A percentile compares a stretch with the other conserved stretches of the same genome.
Evolutionary conservation across 2,329 filamentous ascomycete species (phyloP).

Genomic region (Nothophaeocryptopus gaeumannii): DNA sequence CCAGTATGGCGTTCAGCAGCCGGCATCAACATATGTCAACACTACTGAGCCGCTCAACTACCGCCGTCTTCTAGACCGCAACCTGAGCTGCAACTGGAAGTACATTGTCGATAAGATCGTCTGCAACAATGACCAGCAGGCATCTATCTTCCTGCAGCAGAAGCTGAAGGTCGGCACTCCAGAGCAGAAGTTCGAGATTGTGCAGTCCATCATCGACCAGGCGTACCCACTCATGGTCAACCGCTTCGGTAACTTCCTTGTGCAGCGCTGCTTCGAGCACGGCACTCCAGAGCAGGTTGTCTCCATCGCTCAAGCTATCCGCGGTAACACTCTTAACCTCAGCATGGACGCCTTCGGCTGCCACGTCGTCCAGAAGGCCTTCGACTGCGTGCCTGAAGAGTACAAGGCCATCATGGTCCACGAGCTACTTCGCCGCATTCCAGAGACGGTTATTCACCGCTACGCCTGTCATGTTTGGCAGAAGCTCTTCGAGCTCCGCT

Average conservation of each 20-base stretch:
- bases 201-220: constrained; percentile 91
- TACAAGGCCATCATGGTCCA: constrained; percentile 99
- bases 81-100: constrained; percentile 97
- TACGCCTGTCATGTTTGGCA: constrained; percentile 99
- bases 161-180: constrained; percentile 95
- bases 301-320: constrained; percentile 89
- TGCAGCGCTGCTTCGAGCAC: constrained; percentile 98
- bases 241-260: constrained; percentile 95
- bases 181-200: constrained; percentile 96
- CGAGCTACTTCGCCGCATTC: constrained; percentile 89
- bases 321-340: constrained; percentile 86
- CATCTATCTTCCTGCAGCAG: constrained; percentile 97
- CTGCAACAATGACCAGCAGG: constrained; percentile 98
- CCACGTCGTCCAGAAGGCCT: constrained; percentile 97
- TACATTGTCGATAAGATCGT: constrained; percentile 99
- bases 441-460: constrained; percentile 95
- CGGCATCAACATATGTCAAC: constrained; percentile 62
- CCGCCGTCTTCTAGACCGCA: constrained; percentile 88
- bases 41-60: constrained; percentile 94
- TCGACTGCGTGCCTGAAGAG: constrained; percentile 94
- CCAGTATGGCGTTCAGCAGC: constrained; percentile 28
- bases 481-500: constrained; percentile 96
- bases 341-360: constrained; percentile 99
- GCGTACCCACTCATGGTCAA: constrained; percentile 97
- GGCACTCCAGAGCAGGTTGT: constrained; percentile 92